Evolutionary conservation across 768 basidiomycete species (phyloP).

Genomic region (Suillus placidus): DNA sequence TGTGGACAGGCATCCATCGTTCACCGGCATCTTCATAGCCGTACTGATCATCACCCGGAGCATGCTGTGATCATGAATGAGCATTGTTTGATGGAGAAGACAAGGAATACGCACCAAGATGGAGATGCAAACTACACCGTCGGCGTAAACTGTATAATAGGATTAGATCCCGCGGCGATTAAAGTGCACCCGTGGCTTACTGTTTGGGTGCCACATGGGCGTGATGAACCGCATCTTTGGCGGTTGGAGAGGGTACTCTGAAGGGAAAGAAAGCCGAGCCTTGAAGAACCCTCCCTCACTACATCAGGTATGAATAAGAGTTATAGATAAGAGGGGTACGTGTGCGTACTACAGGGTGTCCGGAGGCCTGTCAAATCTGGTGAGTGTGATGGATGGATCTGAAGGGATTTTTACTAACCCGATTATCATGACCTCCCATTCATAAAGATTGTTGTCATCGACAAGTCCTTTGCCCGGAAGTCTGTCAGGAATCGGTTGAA

Average conservation of each 20-base stretch:
- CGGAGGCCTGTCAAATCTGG: constrained; percentile 60
- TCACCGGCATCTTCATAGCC: constrained; percentile 97
- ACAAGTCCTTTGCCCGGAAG: constrained; percentile 69
- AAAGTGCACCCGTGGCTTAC: constrained; percentile 46
- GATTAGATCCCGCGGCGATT: neutral
- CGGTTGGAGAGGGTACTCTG: constrained; percentile 86
- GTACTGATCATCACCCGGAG: constrained; percentile 95
- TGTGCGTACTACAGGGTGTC: constrained; percentile 88
- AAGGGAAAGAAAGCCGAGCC: constrained; percentile 85
- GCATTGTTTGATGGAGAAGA: neutral
- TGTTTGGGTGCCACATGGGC: constrained; percentile 97
- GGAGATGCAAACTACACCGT: constrained; percentile 94
- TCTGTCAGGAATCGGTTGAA: constrained; percentile 38
- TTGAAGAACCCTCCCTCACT: constrained; percentile 98
- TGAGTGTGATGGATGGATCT: constrained; percentile 20
- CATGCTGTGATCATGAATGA: constrained; percentile 58
- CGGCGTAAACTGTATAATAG: constrained; percentile 73
- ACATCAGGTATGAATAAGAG: constrained; percentile 11
- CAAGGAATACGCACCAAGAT: constrained; percentile 61
- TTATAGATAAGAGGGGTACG: constrained; percentile 1
- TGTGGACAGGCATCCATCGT: constrained; percentile 97
- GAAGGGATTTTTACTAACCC: constrained; percentile 56
- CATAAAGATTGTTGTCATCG: constrained; percentile 91
- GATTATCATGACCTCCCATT: constrained; percentile 97
- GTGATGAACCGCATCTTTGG: constrained; percentile 97